phyloP scores from a whole-genome alignment of 2,329 filamentous ascomycete genomes.

The Cladophialophora bantiana region DNA sequence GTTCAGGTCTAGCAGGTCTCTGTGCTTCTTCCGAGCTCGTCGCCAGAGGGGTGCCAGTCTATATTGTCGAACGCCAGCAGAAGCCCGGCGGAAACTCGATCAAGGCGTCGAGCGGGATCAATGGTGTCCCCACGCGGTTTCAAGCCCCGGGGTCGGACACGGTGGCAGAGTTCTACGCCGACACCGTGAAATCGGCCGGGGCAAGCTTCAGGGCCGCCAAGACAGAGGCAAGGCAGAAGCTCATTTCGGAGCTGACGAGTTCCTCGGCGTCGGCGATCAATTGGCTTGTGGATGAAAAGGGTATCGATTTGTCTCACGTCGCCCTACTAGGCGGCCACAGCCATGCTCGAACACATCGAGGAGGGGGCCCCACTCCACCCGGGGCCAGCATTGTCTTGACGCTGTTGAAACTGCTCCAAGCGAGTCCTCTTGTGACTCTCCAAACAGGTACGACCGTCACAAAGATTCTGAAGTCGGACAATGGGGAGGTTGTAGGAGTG shows the following conservation, averaged over 20 bases:
- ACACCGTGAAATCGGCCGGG: slow-evolving; percentile 66
- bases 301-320: slow-evolving; percentile 65
- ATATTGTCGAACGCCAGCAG: slow-evolving; percentile 64
- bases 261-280: slow-evolving; percentile 59
- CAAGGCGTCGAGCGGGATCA: slow-evolving; percentile 72
- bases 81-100: slow-evolving; percentile 71
- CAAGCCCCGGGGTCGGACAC: slow-evolving; percentile 50
- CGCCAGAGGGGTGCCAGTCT: slow-evolving; percentile 59
- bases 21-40: slow-evolving; percentile 66
- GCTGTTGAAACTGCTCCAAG: slow-evolving; percentile 60
- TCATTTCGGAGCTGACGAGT: slow-evolving; percentile 56
- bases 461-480: slow-evolving; percentile 51
- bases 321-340: slow-evolving; percentile 67
- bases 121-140: slow-evolving; percentile 66
- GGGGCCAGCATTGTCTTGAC: slow-evolving; percentile 65
- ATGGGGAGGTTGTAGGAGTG: slow-evolving; percentile 58
- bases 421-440: slow-evolving; percentile 59
- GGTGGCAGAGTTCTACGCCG: slow-evolving; percentile 56
- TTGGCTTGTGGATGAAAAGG: slow-evolving; percentile 65
- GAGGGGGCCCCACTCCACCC: slow-evolving; percentile 62
- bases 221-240: slow-evolving; percentile 26
- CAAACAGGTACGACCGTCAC: slow-evolving; percentile 62
- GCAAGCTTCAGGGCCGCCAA: slow-evolving; percentile 35
- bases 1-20: slow-evolving; percentile 69
- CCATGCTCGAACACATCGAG: slow-evolving; percentile 64